These are phyloP conservation scores for Asterochloris erici DNA, from an alignment of 139 green algal genomes.

Conservation along the genomic window DNA sequence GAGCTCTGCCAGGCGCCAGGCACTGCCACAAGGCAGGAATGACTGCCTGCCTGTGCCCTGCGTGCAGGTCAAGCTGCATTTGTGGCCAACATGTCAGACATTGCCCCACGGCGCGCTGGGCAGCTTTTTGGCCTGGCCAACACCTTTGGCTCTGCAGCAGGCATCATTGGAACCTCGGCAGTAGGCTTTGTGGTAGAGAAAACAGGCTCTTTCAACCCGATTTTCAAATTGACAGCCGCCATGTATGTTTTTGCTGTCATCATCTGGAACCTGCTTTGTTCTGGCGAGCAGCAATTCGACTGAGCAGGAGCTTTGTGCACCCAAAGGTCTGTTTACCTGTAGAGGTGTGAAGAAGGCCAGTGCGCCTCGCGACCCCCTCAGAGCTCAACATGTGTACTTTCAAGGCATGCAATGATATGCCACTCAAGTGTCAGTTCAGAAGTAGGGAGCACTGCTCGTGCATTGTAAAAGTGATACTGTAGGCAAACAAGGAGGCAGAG, in stretches of 20 bases:
- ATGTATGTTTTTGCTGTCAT: constrained; percentile 71
- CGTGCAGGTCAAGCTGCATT: constrained; percentile 65
- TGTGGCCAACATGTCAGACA: constrained; percentile 86
- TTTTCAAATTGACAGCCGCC: constrained; percentile 76
- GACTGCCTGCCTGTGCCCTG: background rate
- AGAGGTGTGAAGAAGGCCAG: no score
- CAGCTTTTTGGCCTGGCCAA: constrained; percentile 88
- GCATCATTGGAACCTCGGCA: constrained; percentile 66
- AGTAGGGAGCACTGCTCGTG: no score
- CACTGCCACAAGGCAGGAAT: background rate
- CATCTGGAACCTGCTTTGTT: constrained; percentile 62
- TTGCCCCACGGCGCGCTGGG: constrained; percentile 73
- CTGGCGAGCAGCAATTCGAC: constrained; percentile 55
- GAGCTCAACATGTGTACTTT: no score
- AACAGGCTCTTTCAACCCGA: constrained; percentile 62
- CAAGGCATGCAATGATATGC: no score
- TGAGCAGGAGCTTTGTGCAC: background rate
- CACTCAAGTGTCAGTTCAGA: no score
- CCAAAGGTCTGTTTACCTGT: no score
- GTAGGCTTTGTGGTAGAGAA: constrained; percentile 76
- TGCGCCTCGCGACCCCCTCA: no score
- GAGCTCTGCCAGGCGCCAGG: background rate
- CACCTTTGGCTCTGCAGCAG: constrained; percentile 79
- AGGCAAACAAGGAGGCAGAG: no score
- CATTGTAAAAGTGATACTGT: no score